Conservation (phyloP, 495 filamentous ascomycete species). For the Aspergillus diversus region DNA sequence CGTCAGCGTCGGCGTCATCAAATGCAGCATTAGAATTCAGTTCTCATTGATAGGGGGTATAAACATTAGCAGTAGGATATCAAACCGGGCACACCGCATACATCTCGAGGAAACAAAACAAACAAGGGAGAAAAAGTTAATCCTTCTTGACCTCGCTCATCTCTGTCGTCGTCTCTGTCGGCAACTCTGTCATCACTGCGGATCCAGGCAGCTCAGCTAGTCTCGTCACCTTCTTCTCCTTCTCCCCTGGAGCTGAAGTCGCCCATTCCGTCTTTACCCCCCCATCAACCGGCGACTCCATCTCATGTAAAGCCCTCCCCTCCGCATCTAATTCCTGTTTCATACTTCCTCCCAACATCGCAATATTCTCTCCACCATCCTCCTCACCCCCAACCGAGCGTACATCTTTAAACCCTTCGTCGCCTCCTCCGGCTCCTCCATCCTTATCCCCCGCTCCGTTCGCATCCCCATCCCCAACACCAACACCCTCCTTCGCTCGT, state of each 20-base stretch:
- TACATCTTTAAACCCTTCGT: too few species aligned
- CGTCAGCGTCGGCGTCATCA: constrained; percentile 21
- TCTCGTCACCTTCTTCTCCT: neutral
- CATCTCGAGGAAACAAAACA: neutral
- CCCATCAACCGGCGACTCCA: constrained; percentile 6
- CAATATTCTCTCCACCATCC: constrained; percentile 20
- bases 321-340: constrained; percentile 17
- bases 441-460: neutral
- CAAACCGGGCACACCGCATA: neutral
- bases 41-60: neutral
- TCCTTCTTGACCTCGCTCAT: neutral
- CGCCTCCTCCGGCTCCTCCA: neutral
- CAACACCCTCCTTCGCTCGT: neutral
- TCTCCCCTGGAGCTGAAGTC: neutral
- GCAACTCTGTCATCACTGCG: constrained; percentile 9
- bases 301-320: constrained; percentile 16
- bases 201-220: constrained; percentile 7
- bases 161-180: neutral
- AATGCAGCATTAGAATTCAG: constrained; percentile 9
- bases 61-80: constrained; percentile 2
- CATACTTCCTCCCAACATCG: constrained; percentile 23
- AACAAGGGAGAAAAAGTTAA: neutral
- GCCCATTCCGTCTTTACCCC: neutral
- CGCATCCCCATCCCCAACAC: constrained; percentile 14
- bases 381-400: constrained; percentile 1